Conservation (phyloP, 1,284 basidiomycete genomes). For the Neolentinus lepideus region DNA sequence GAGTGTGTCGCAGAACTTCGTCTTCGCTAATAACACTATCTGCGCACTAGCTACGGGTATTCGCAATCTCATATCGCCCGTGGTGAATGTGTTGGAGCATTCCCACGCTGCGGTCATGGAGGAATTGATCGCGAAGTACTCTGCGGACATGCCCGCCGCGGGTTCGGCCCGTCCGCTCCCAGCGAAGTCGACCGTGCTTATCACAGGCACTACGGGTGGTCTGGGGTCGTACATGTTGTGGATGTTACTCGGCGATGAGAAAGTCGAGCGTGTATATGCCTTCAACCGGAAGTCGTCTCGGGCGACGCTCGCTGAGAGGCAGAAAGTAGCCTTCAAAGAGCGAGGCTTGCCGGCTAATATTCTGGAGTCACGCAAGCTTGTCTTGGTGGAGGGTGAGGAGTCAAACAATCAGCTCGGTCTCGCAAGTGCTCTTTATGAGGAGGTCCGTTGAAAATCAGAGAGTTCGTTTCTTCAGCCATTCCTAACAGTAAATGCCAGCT, state of each 20-base stretch:
- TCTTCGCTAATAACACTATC: not conserved
- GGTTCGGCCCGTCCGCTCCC: not conserved
- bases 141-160: slow-evolving; percentile 15
- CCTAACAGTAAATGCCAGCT: not conserved
- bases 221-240: not conserved
- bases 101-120: slow-evolving; percentile 15
- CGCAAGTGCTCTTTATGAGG: not conserved
- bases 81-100: slow-evolving; percentile 4
- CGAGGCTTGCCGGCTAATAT: not conserved
- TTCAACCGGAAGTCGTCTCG: not conserved
- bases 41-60: not conserved
- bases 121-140: slow-evolving; percentile 26
- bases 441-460: not conserved
- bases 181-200: not conserved
- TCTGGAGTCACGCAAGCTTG: not conserved
- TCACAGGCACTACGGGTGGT: slow-evolving; percentile 2
- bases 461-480: too few relatives aligned
- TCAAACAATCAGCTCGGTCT: not conserved
- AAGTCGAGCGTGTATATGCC: not conserved
- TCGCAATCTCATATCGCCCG: slow-evolving; percentile 5
- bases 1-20: not conserved
- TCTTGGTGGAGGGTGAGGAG: not conserved
- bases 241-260: not conserved
- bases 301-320: not conserved
- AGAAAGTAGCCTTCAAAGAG: not conserved